Evolutionary conservation across 306 rosid genomes (phyloP).

Genomic region (Hippophae tibetana): DNA sequence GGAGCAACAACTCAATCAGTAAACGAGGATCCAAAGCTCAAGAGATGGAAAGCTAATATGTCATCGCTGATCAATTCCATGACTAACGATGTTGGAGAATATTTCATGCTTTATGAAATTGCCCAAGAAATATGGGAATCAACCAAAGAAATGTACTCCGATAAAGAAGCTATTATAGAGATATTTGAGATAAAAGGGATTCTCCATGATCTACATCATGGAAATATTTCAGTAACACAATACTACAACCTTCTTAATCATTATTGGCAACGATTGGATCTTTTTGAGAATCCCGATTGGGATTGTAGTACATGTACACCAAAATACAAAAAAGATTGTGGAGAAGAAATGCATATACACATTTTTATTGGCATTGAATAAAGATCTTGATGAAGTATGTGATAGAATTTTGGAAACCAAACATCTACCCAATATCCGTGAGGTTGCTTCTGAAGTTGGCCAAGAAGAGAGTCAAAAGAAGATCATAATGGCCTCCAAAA

Average conservation of each 20-base stretch:
- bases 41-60: too few relatives aligned
- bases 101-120: too few relatives aligned
- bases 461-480: not conserved
- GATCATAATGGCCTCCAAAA: not conserved
- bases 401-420: not conserved
- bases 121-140: too few relatives aligned
- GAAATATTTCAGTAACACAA: not conserved
- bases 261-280: constrained; percentile 5
- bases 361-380: not conserved
- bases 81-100: too few relatives aligned
- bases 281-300: not conserved
- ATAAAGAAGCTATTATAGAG: too few relatives aligned
- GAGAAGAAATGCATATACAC: constrained; percentile 1
- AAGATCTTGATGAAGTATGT: not conserved
- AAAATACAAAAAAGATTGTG: not conserved
- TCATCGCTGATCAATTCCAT: too few relatives aligned
- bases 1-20: too few relatives aligned
- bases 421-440: not conserved
- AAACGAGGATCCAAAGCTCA: too few relatives aligned
- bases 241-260: constrained; percentile 1
- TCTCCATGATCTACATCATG: constrained; percentile 7
- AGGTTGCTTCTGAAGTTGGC: not conserved
- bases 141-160: too few relatives aligned
- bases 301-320: not conserved
- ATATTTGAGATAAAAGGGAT: too few relatives aligned